These are phyloP conservation scores for Colletotrichum chlorophyti DNA, from an alignment of 2,329 filamentous ascomycete species.

Conservation along the genomic window DNA sequence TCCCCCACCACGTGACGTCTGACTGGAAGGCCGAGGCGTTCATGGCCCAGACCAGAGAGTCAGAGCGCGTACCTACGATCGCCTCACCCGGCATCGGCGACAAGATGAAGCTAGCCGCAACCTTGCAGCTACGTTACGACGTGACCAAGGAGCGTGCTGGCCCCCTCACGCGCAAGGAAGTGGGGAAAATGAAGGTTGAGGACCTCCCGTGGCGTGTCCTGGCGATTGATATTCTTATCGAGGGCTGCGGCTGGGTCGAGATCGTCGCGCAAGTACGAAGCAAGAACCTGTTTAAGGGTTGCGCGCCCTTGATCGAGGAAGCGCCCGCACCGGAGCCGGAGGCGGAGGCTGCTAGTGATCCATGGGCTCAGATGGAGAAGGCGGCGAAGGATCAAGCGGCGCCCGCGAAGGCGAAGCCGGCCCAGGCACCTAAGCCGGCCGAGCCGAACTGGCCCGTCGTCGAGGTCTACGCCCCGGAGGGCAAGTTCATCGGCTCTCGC, in stretches of 20 bases:
- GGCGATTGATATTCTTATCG: conserved; percentile 84
- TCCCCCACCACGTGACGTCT: conserved; percentile 77
- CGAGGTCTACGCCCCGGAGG: conserved; percentile 85
- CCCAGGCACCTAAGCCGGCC: conserved; percentile 17
- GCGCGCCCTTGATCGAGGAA: conserved; percentile 30
- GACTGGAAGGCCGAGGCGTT: conserved; percentile 81
- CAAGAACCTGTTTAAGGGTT: conserved; percentile 49
- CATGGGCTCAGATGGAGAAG: conserved; percentile 26
- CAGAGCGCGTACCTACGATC: conserved; percentile 68
- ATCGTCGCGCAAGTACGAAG: conserved; percentile 81
- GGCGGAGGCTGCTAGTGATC: conserved; percentile 12
- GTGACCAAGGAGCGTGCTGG: conserved; percentile 83
- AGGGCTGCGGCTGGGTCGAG: conserved; percentile 94
- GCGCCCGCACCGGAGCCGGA: conserved; percentile 26
- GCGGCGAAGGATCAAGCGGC: conserved; percentile 28
- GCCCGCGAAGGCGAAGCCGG: conserved; percentile 18
- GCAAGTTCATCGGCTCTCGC: conserved; percentile 75
- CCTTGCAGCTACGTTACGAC: conserved; percentile 78
- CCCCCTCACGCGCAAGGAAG: conserved; percentile 69
- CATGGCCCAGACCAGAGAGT: conserved; percentile 67
- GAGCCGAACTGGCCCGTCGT: conserved; percentile 68
- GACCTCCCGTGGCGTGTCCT: conserved; percentile 81
- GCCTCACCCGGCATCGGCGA: conserved; percentile 62
- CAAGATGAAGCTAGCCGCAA: conserved; percentile 73
- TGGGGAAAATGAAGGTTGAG: conserved; percentile 68